phyloP scores from a whole-genome alignment of 306 rosid genomes.

The Aeschynomene evenia region DNA sequence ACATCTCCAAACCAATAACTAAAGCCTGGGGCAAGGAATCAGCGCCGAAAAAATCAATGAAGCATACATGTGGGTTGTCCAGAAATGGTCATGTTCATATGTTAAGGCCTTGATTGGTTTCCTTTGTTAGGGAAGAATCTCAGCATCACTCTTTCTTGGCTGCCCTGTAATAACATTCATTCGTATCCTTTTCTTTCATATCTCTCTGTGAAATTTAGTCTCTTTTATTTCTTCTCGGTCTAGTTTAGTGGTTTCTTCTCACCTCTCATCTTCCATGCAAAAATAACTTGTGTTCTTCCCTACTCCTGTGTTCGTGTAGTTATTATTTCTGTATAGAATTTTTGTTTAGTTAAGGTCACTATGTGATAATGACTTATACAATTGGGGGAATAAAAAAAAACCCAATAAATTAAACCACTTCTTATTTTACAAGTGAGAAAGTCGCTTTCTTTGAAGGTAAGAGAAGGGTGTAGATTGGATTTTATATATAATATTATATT shows the following conservation, averaged over 20 bases:
- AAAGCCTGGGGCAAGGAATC: too few relatives aligned
- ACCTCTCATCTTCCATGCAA: neutral
- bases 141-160: conserved; percentile 15
- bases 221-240: neutral
- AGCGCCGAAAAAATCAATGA: too few relatives aligned
- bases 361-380: conserved; percentile 31
- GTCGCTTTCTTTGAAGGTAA: conserved; percentile 48
- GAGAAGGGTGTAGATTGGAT: conserved; percentile 1
- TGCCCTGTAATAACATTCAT: neutral
- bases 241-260: conserved; percentile 5
- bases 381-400: neutral
- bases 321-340: conserved; percentile 5
- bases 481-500: conserved; percentile 29
- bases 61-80: conserved; percentile 20
- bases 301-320: neutral
- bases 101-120: conserved; percentile 38
- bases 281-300: neutral
- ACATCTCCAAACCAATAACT: too few relatives aligned
- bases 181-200: neutral
- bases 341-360: conserved; percentile 24
- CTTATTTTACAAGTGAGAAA: conserved; percentile 26
- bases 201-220: neutral
- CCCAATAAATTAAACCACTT: neutral
- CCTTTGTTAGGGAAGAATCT: conserved; percentile 31
- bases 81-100: conserved; percentile 4